These are phyloP conservation scores for Colletotrichum truncatum DNA, from an alignment of 2,329 filamentous ascomycete genomes.

Conservation along the genomic window DNA sequence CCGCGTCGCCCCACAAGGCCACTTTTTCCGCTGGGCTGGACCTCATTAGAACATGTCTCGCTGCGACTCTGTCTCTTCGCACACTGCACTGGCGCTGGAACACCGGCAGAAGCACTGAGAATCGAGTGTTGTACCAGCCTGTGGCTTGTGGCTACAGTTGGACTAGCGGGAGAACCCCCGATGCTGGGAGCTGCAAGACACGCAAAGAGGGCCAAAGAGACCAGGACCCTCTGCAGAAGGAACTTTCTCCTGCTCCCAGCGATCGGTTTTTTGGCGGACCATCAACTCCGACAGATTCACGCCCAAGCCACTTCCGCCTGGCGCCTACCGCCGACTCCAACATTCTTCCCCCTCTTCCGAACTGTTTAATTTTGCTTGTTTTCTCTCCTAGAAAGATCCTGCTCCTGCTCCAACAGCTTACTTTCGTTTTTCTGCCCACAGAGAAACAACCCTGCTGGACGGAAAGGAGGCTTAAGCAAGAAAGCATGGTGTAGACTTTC, in stretches of 20 bases:
- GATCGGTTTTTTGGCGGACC: slow-evolving; percentile 19
- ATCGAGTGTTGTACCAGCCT: too few relatives aligned
- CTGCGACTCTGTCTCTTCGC: not conserved
- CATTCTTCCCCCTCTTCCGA: not conserved
- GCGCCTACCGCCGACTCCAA: not conserved
- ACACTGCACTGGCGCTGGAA: too few relatives aligned
- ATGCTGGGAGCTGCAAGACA: slow-evolving; percentile 11
- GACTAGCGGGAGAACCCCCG: not conserved
- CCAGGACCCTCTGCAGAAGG: slow-evolving; percentile 5
- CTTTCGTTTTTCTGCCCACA: not conserved
- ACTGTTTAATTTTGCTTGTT: not conserved
- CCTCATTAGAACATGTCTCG: not conserved
- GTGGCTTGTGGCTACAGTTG: not conserved
- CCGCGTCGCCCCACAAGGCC: slow-evolving; percentile 6
- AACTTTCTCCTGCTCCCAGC: not conserved
- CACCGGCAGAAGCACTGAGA: not conserved
- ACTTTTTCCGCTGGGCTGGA: slow-evolving; percentile 14
- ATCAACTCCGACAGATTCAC: slow-evolving; percentile 1
- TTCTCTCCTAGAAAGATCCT: too few relatives aligned
- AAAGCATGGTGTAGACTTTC: slow-evolving; percentile 2
- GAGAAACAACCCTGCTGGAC: not conserved
- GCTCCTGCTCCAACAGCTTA: not conserved
- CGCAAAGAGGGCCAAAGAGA: not conserved
- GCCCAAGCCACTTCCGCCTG: not conserved
- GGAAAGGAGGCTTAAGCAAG: not conserved